phyloP scores from a whole-genome alignment of 2,329 filamentous ascomycete species.

The Alternaria consortialis region DNA sequence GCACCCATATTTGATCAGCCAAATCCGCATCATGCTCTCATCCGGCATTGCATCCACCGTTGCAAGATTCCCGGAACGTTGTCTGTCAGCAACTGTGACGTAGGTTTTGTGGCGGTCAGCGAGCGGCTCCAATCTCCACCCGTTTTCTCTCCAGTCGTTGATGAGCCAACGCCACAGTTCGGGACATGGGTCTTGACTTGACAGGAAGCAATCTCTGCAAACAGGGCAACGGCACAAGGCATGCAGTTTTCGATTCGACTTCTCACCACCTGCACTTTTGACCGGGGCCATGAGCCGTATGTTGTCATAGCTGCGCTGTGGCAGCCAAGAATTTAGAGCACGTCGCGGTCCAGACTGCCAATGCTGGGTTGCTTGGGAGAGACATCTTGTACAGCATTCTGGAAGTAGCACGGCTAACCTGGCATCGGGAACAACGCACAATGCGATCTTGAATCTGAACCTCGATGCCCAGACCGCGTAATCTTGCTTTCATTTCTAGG shows the following conservation, averaged over 20 bases:
- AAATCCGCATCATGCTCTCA: neutral
- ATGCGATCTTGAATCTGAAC: neutral
- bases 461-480: neutral
- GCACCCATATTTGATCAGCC: constrained; percentile 5
- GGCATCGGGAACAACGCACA: constrained; percentile 1
- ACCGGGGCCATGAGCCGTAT: neutral
- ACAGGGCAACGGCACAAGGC: constrained; percentile 8
- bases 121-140: neutral
- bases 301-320: neutral
- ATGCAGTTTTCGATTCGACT: neutral
- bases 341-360: neutral
- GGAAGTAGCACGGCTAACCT: neutral
- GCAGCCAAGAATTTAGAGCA: too few relatives aligned
- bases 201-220: constrained; percentile 5
- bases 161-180: constrained; percentile 15
- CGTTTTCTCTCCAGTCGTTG: neutral
- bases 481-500: neutral
- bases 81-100: constrained; percentile 13
- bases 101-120: constrained; percentile 15
- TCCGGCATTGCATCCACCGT: constrained; percentile 1
- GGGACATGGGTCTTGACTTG: constrained; percentile 1
- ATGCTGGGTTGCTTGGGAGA: neutral
- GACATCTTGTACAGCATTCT: neutral
- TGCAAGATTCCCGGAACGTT: neutral
- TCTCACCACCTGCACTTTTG: constrained; percentile 4